phyloP scores from a whole-genome alignment of 306 rosid genomes.

The Cicer pinnatifidum region DNA sequence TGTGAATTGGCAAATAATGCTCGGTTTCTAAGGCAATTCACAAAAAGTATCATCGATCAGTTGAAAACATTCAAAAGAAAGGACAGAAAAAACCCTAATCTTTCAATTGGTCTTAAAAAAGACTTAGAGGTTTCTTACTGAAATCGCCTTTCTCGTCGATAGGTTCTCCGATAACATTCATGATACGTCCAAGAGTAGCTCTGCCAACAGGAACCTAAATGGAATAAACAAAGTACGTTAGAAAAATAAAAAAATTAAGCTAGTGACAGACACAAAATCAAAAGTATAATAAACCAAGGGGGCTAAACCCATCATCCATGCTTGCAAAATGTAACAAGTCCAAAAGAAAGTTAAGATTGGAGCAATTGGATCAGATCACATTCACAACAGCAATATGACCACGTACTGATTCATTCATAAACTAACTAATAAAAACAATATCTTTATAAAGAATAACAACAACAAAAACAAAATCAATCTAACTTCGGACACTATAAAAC shows the following conservation, averaged over 20 bases:
- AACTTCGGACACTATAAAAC: too few species aligned
- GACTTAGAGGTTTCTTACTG: conserved; percentile 54
- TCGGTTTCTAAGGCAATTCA: conserved; percentile 66
- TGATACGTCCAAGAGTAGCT: conserved; percentile 95
- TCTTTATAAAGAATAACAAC: not conserved
- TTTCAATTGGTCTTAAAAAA: not conserved
- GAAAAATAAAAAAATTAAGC: not conserved
- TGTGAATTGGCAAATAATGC: conserved; percentile 86
- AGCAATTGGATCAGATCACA: not conserved
- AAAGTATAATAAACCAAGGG: not conserved
- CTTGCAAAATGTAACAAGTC: not conserved
- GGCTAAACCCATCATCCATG: not conserved
- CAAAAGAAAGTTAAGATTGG: not conserved
- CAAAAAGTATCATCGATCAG: conserved; percentile 31
- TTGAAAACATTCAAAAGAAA: not conserved
- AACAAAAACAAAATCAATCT: too few species aligned
- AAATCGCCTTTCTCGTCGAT: conserved; percentile 82
- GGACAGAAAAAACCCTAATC: not conserved
- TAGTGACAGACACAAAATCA: not conserved
- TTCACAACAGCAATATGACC: not conserved
- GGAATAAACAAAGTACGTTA: not conserved
- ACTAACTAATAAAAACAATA: not conserved
- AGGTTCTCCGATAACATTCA: conserved; percentile 94
- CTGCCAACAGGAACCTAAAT: conserved; percentile 93
- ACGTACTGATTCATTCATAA: not conserved